These are phyloP conservation scores for Nakazawaea holstii DNA, from an alignment of 805 yeast genomes.

Conservation along the genomic window DNA sequence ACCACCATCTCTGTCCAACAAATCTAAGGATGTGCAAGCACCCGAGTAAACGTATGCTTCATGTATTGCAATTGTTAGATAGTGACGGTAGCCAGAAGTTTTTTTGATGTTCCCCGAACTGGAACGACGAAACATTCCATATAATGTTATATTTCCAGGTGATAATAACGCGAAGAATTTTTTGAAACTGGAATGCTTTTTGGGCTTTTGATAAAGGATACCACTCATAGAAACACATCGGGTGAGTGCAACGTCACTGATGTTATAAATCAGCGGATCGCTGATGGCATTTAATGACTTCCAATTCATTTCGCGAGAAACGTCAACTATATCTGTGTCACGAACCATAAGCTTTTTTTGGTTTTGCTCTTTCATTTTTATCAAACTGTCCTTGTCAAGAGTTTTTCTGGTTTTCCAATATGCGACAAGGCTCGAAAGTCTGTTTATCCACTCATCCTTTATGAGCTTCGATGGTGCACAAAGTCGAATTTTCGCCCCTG, in stretches of 20 bases:
- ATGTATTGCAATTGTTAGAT: constrained; percentile 54
- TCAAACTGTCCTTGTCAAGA: constrained; percentile 33
- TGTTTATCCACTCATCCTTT: constrained; percentile 64
- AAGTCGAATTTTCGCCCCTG: constrained; percentile 42
- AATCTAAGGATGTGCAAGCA: constrained; percentile 47
- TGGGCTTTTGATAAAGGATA: constrained; percentile 59
- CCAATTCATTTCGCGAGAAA: constrained; percentile 44
- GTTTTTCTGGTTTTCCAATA: constrained; percentile 57
- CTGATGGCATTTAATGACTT: constrained; percentile 47
- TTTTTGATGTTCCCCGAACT: constrained; percentile 37
- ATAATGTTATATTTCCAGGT: constrained; percentile 65
- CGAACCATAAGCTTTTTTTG: constrained; percentile 36
- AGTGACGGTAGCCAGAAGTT: constrained; percentile 43
- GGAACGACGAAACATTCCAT: constrained; percentile 43
- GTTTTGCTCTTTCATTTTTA: constrained; percentile 38
- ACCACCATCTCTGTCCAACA: constrained; percentile 34
- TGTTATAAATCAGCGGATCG: constrained; percentile 47
- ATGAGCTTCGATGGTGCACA: constrained; percentile 46
- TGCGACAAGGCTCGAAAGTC: constrained; percentile 34
- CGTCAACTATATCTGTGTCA: constrained; percentile 52
- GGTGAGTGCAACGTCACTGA: constrained; percentile 53
- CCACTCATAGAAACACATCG: constrained; percentile 63
- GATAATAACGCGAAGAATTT: constrained; percentile 58
- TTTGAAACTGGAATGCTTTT: constrained; percentile 62
- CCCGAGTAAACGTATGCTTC: constrained; percentile 79